Percentiles rank a stretch among this genome's conserved stretches.
Conservation (phyloP, 2,329 filamentous ascomycete genomes). For the Penicillium aurantiogriseum region DNA sequence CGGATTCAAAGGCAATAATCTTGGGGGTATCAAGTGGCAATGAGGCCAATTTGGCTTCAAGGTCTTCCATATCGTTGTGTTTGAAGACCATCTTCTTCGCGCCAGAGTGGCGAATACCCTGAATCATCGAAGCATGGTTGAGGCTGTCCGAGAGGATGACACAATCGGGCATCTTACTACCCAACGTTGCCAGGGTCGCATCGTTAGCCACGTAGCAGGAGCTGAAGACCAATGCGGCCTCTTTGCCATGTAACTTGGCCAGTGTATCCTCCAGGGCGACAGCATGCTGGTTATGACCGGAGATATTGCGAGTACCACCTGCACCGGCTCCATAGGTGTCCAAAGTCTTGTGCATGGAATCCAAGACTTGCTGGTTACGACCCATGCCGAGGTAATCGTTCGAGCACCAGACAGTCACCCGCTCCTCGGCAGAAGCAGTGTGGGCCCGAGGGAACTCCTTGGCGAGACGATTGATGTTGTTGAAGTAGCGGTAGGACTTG, state of each 20-base stretch:
- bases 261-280: slow-evolving; percentile 77
- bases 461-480: slow-evolving; percentile 98
- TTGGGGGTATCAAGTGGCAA: slow-evolving; percentile 84
- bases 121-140: slow-evolving; percentile 99
- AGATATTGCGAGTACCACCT: slow-evolving; percentile 95
- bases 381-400: slow-evolving; percentile 99
- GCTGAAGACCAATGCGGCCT: slow-evolving; percentile 88
- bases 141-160: slow-evolving; percentile 97
- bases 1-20: slow-evolving; percentile 97
- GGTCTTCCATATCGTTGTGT: slow-evolving; percentile 91
- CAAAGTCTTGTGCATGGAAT: slow-evolving; percentile 90
- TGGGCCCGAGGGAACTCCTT: slow-evolving; percentile 95
- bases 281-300: slow-evolving; percentile 94
- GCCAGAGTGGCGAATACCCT: slow-evolving; percentile 95
- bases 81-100: slow-evolving; percentile 98
- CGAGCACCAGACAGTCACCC: slow-evolving; percentile 97
- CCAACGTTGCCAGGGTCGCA: slow-evolving; percentile 92
- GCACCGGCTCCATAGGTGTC: slow-evolving; percentile 94
- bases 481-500: slow-evolving; percentile 99
- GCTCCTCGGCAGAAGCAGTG: slow-evolving; percentile 76
- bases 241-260: slow-evolving; percentile 87
- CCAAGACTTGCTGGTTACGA: slow-evolving; percentile 79
- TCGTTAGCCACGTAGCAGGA: slow-evolving; percentile 99
- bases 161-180: slow-evolving; percentile 92
- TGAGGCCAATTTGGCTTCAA: slow-evolving; percentile 88